phyloP scores from a whole-genome alignment of 257 asterid genomes.

The Solanum rostratum region DNA sequence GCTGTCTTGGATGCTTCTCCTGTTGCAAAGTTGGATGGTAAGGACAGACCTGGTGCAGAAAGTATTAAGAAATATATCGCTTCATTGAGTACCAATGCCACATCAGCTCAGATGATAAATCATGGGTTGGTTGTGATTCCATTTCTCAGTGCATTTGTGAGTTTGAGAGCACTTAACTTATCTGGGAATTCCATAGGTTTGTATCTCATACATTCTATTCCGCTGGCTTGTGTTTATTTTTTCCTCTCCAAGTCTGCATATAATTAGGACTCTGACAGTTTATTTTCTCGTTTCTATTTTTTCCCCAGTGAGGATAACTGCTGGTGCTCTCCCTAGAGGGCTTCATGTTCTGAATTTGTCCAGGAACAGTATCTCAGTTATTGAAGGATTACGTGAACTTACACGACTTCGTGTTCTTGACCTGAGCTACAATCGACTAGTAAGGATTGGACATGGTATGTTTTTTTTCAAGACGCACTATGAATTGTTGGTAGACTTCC shows the following conservation, averaged over 20 bases:
- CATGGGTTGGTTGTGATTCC: conserved; percentile 88
- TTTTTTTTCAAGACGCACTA: not conserved
- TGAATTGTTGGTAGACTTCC: not conserved
- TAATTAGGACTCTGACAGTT: not conserved
- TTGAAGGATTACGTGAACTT: conserved; percentile 91
- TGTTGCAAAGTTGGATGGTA: conserved; percentile 35
- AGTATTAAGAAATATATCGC: conserved; percentile 75
- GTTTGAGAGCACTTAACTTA: conserved; percentile 78
- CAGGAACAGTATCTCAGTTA: conserved; percentile 69
- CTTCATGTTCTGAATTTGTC: conserved; percentile 84
- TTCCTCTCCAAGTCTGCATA: not conserved
- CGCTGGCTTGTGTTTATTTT: not conserved
- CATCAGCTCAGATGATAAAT: conserved; percentile 78
- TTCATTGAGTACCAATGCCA: conserved; percentile 57
- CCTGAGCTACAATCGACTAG: conserved; percentile 82
- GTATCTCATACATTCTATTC: conserved; percentile 4
- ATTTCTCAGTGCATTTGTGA: conserved; percentile 65
- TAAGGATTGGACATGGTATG: conserved; percentile 92
- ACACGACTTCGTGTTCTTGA: conserved; percentile 91
- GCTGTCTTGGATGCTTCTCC: conserved; percentile 21
- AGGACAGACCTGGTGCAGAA: conserved; percentile 57
- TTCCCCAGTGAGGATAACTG: conserved; percentile 59
- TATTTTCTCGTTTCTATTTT: conserved; percentile 1
- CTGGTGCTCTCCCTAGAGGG: conserved; percentile 96
- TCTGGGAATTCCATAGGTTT: conserved; percentile 90